A percentile compares a stretch with the other conserved stretches of the same genome.
phyloP scores from a whole-genome alignment of 2,329 filamentous ascomycete species.

The Endoconidiophora laricicola region DNA sequence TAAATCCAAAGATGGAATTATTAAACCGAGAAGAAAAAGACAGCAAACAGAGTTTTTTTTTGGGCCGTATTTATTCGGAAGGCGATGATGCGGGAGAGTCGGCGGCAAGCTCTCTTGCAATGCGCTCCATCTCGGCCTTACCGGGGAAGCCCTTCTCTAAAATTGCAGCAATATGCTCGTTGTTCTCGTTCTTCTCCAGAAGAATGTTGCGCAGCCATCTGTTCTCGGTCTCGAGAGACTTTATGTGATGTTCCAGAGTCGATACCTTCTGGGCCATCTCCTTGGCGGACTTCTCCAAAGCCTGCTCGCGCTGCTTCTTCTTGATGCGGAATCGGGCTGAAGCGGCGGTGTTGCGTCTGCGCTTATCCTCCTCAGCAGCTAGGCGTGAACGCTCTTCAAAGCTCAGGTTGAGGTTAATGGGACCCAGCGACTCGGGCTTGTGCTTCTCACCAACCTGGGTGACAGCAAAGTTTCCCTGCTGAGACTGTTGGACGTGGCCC shows the following conservation, averaged over 20 bases:
- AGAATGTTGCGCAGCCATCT: slow-evolving; percentile 68
- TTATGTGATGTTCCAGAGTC: slow-evolving; percentile 53
- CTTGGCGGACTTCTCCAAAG: slow-evolving; percentile 64
- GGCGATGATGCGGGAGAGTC: background rate
- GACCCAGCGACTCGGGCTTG: slow-evolving; percentile 19
- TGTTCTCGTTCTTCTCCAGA: slow-evolving; percentile 61
- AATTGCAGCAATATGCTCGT: slow-evolving; percentile 30
- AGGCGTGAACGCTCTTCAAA: slow-evolving; percentile 56
- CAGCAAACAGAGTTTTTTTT: too few species aligned
- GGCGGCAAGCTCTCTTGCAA: slow-evolving; percentile 2
- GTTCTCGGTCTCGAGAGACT: slow-evolving; percentile 68
- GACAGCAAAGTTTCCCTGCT: slow-evolving; percentile 14
- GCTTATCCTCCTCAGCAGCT: slow-evolving; percentile 78
- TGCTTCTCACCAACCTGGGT: slow-evolving; percentile 23
- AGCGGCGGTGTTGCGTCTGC: slow-evolving; percentile 74
- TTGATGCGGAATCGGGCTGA: slow-evolving; percentile 82
- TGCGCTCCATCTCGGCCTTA: slow-evolving; percentile 8
- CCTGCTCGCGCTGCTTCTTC: slow-evolving; percentile 90
- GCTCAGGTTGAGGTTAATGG: slow-evolving; percentile 20
- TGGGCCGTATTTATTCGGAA: too few species aligned
- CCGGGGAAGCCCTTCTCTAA: slow-evolving; percentile 34
- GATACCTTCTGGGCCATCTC: slow-evolving; percentile 70
- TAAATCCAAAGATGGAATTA: too few species aligned
- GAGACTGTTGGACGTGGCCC: slow-evolving; percentile 18
- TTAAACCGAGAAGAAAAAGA: too few species aligned